These are phyloP conservation scores for Ananas comosus DNA, from an alignment of 176 grass and related monocot genomes.

Conservation along the genomic window DNA sequence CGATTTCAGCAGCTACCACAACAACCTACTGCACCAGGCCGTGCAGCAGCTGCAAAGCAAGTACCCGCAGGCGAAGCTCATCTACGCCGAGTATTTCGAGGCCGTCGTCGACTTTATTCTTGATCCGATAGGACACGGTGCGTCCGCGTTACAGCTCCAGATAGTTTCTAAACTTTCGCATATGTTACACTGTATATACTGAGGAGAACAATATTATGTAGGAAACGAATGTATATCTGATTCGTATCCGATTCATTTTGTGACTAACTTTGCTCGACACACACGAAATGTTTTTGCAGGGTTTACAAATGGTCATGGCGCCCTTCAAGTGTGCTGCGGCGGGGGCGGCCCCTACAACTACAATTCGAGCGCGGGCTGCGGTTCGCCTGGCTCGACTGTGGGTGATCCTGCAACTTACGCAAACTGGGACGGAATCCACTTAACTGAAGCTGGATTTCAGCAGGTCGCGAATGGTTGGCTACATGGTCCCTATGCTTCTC, in stretches of 20 bases:
- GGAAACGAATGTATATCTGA: too few relatives aligned
- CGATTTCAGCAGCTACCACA: conserved; percentile 29
- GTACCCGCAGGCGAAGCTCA: conserved; percentile 24
- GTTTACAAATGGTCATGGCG: too few relatives aligned
- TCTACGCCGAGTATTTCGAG: conserved; percentile 43
- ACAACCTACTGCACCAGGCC: conserved; percentile 25
- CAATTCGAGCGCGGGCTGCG: conserved; percentile 39
- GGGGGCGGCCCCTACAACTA: conserved; percentile 40
- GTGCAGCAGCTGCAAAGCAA: conserved; percentile 20
- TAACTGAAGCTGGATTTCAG: conserved; percentile 49
- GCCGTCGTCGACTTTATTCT: conserved; percentile 36
- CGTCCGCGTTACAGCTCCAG: not conserved
- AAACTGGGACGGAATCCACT: conserved; percentile 64
- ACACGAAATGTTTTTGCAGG: too few relatives aligned
- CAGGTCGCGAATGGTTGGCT: conserved; percentile 56
- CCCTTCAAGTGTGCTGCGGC: too few relatives aligned
- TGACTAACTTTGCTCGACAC: too few relatives aligned
- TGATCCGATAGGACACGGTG: conserved; percentile 38
- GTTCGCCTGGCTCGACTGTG: conserved; percentile 36
- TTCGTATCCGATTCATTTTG: too few relatives aligned
- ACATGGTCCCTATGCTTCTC: conserved; percentile 37
- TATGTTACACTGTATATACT: too few relatives aligned
- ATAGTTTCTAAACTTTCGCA: too few relatives aligned
- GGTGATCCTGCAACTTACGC: conserved; percentile 47
- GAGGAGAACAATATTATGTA: too few relatives aligned